Evolutionary conservation across 768 basidiomycete genomes (phyloP).

Genomic region (Leccinum barrowsii): DNA sequence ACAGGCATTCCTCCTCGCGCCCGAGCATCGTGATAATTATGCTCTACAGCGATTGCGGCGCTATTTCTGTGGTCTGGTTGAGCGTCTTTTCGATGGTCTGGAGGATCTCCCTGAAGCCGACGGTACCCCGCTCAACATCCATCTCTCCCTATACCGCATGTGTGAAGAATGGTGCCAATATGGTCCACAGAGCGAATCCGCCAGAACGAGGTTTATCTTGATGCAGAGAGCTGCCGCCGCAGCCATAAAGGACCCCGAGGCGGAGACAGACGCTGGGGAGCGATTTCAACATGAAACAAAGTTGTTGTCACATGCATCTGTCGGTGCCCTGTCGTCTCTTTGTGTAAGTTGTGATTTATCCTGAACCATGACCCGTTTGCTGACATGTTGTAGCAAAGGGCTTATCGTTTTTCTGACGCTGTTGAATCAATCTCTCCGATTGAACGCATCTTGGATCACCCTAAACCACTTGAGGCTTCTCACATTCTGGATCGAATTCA

Average conservation of each 20-base stretch:
- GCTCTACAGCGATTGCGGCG: slow-evolving; percentile 78
- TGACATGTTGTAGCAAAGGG: slow-evolving; percentile 56
- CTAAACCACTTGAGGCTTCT: slow-evolving; percentile 50
- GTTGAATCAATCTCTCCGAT: slow-evolving; percentile 56
- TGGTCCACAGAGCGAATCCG: slow-evolving; percentile 69
- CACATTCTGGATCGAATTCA: slow-evolving; percentile 62
- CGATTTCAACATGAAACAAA: slow-evolving; percentile 68
- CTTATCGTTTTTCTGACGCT: slow-evolving; percentile 64
- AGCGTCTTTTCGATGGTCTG: slow-evolving; percentile 78
- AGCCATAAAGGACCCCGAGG: slow-evolving; percentile 51
- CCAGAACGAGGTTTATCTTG: slow-evolving; percentile 61
- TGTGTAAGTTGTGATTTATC: slow-evolving; percentile 56
- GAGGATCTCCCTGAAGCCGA: slow-evolving; percentile 70
- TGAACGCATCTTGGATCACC: slow-evolving; percentile 51
- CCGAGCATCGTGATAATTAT: slow-evolving; percentile 71
- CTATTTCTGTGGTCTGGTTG: slow-evolving; percentile 88
- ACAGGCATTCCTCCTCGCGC: slow-evolving; percentile 67
- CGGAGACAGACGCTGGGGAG: slow-evolving; percentile 50
- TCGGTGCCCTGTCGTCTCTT: slow-evolving; percentile 84
- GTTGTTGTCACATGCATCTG: slow-evolving; percentile 72
- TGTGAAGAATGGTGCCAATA: slow-evolving; percentile 95
- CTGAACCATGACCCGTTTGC: background rate
- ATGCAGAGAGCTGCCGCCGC: slow-evolving; percentile 68
- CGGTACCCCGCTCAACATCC: slow-evolving; percentile 67
- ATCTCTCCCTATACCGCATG: slow-evolving; percentile 75